A percentile compares a stretch with the other conserved stretches of the same genome.
These are phyloP conservation scores for Coniochaeta ligniaria DNA, from an alignment of 2,329 filamentous ascomycete species.

Conservation along the genomic window DNA sequence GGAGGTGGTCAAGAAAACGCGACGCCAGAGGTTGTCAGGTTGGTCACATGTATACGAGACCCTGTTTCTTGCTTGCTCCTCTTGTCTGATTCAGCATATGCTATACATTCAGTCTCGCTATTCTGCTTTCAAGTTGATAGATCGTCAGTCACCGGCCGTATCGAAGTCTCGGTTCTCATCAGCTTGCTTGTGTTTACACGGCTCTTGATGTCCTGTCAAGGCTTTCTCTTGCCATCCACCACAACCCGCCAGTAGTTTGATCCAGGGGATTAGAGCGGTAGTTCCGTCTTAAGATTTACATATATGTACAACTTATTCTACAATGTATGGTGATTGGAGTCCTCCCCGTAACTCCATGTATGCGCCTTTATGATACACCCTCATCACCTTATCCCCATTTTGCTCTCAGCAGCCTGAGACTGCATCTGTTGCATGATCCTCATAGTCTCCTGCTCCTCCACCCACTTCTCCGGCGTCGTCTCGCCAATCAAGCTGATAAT, in stretches of 20 bases:
- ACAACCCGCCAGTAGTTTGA: no score
- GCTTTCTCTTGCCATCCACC: no score
- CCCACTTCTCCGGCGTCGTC: constrained; percentile 37
- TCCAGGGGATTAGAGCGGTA: neutral
- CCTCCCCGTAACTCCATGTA: neutral
- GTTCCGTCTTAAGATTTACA: neutral
- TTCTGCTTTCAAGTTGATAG: neutral
- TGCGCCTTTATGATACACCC: neutral
- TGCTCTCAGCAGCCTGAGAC: constrained; percentile 24
- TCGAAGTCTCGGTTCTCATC: neutral
- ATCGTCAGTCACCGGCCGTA: neutral
- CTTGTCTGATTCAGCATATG: neutral
- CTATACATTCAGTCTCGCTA: neutral
- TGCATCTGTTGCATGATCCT: constrained; percentile 11
- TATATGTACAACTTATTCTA: neutral
- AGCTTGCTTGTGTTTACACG: no score
- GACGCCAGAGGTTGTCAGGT: neutral
- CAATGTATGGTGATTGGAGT: neutral
- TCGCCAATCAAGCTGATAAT: constrained; percentile 57
- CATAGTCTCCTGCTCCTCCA: constrained; percentile 26
- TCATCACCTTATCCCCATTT: neutral
- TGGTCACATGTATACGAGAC: neutral
- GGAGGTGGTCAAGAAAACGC: neutral
- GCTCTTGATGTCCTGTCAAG: no score
- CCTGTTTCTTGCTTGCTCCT: neutral